Evolutionary conservation across 148 eudicot species (phyloP).

Genomic region (Vaccinium darrowii): DNA sequence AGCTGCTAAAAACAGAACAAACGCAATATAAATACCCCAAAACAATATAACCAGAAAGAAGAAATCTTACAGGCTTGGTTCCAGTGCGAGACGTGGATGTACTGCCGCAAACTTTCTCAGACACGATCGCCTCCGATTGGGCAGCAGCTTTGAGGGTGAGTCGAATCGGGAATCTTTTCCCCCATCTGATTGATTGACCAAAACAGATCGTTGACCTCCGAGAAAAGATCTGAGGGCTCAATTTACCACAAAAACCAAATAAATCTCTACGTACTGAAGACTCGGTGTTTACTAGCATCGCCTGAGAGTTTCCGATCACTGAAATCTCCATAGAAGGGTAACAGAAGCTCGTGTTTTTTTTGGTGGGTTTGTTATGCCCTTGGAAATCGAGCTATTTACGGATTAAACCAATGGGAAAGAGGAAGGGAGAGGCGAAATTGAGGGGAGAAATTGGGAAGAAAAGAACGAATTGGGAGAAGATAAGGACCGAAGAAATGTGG

Average conservation of each 20-base stretch:
- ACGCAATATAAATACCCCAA: background rate
- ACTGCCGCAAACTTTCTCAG: slow-evolving; percentile 15
- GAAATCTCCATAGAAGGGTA: slow-evolving; percentile 27
- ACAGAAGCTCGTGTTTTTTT: no score
- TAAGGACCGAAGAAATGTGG: background rate
- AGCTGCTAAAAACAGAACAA: background rate
- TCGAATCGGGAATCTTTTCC: slow-evolving; percentile 16
- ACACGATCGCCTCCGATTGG: slow-evolving; percentile 16
- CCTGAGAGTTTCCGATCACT: slow-evolving; percentile 42
- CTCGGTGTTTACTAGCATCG: slow-evolving; percentile 26
- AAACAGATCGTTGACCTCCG: slow-evolving; percentile 17
- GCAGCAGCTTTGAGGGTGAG: slow-evolving; percentile 35
- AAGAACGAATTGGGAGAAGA: no score
- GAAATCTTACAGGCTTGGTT: slow-evolving; percentile 40
- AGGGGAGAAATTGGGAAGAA: background rate
- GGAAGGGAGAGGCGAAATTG: background rate
- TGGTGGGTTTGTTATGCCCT: background rate
- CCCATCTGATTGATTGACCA: slow-evolving; percentile 22
- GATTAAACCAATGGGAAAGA: background rate
- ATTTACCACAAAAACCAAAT: slow-evolving; percentile 23
- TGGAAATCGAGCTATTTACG: background rate
- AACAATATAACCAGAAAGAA: background rate
- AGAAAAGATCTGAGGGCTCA: slow-evolving; percentile 16
- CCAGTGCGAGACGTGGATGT: slow-evolving; percentile 7
- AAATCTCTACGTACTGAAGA: background rate